Evolutionary conservation across 768 basidiomycete genomes (phyloP), one percentile per base, ranked within the genome.

Genomic region (Tephrocybe rancida): DNA sequence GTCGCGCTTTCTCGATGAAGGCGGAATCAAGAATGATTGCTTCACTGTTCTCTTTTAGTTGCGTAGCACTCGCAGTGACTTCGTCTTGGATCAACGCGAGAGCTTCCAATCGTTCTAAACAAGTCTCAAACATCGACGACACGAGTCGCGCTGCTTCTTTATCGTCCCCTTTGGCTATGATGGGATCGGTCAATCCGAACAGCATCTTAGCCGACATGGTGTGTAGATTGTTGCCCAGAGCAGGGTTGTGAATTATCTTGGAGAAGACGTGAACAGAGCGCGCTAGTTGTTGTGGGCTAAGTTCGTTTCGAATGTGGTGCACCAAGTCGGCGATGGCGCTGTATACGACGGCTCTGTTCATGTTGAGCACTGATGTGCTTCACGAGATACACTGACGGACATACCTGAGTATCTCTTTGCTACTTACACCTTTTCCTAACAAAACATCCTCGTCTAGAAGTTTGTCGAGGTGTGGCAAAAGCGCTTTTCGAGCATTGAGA

Each of bases 141-240:
- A 98, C 74, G n/a, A 94, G 75, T 49, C 79, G 78, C 3, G 83
- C 79, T 9, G 92, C 87, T 43, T 84, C 86, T 50, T 82, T 78
- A 21, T 82, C 74, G 0, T 86, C 84, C 44, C 88, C 89, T 68
- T 96, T 95, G 26, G 79, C 71, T 21, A 88, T 72, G 38, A 98
- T 86, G 42, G 85, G 81, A 50, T 98, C 97, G 38, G 91, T 82
- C 44, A 97, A 79, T 57, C 90, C 90, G 64, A 94, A 90, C 67
- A 98, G 86, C 73, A 97, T 86, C 70, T 98, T 98, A 48, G 90
- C 88, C 58, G 91, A 92, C 66, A 98, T 79, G 11, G 91, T 92
- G 64, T 98, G 95, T 29, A 95, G 83, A 50, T 83, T 86, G 60
- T 82, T 86, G 8, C 84, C 80, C 42, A 95, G 81, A 18, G 90